Evolutionary conservation across 345 rosid species (phyloP).

Genomic region (Leavenworthia alabamica): DNA sequence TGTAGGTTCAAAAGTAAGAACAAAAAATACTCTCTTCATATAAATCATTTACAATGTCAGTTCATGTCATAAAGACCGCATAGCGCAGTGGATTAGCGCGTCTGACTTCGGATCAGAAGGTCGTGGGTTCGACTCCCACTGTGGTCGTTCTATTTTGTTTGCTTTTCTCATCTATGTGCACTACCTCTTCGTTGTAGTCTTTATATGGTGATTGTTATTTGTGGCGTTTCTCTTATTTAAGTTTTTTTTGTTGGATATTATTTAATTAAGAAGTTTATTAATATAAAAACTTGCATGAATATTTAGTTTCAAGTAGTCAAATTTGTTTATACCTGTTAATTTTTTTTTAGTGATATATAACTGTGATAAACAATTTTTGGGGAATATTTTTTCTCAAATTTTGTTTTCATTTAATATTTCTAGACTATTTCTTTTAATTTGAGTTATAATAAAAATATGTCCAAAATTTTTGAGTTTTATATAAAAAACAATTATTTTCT

Average conservation of each 20-base stretch:
- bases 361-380: not conserved
- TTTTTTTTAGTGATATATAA: not conserved
- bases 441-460: too few relatives aligned
- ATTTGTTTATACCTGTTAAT: not conserved
- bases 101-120: constrained; percentile 99
- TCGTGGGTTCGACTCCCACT: constrained; percentile 86
- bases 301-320: not conserved
- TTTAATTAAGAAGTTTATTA: not conserved
- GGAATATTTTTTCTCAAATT: not conserved
- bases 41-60: fast-evolving
- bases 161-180: too few relatives aligned
- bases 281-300: not conserved
- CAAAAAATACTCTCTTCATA: not conserved
- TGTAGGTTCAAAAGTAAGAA: not conserved
- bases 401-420: not conserved
- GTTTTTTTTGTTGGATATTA: not conserved
- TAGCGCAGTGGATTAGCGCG: constrained; percentile 99
- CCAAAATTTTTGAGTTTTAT: not conserved
- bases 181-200: too few relatives aligned
- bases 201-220: constrained; percentile 53
- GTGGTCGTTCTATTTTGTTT: constrained; percentile 24
- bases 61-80: constrained; percentile 34
- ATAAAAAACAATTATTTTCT: not conserved
- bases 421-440: too few relatives aligned
- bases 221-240: constrained; percentile 30